Base-by-base conservation (phyloP, 768 basidiomycete genomes). In the Postia placenta region DNA sequence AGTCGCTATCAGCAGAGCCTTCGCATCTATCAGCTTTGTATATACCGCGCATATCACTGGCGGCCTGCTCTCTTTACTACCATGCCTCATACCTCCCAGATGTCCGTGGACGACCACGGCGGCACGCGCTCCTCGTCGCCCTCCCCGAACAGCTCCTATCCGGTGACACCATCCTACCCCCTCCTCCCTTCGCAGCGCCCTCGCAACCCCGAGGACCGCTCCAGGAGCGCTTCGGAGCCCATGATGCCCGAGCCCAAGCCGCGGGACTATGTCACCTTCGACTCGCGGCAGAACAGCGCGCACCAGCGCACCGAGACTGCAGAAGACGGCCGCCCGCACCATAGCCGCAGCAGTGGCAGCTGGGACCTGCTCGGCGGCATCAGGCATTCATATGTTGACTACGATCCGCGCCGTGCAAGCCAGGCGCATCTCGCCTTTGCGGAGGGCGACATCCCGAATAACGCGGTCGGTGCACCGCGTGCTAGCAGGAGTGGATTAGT, bases 371-470 rank as follows among this genome's bases (percentile, higher is more conserved):
- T 76, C 15, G 68, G 62, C 47, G 76, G 76, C 33, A 70, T 76
- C 49, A 71, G 67, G 54, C 69, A 75, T 45, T 69, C 69, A 9
- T 83, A 81, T 54, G 74, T 80, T 58, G 73, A 78, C 54, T 81
- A 81, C 57, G 80, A 81, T 53, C 54, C 77, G 27, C 66, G 76
- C 33, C 72, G 80, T 52, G 74, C 76, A 36, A 75, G 67, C 58
- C 65, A 77, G 55, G 54, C 70, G 22, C 75, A 81, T 51, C 67
- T 83, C 22, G 71, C 66, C 14, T 79, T 76, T 56, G 81, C 81
- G 20, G 78, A 83, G 35, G 81, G 82, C 9, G 83, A 85, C 60
- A 56, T 76, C 11, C 79, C 83, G 2, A 73, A 76, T 33, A 77
- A 74, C 57, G 74, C 70, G 62, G 83, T 77, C 56, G 26, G 44